These are phyloP conservation scores for Panaeolus papilionaceus DNA, from an alignment of 768 basidiomycete species.

Conservation along the genomic window DNA sequence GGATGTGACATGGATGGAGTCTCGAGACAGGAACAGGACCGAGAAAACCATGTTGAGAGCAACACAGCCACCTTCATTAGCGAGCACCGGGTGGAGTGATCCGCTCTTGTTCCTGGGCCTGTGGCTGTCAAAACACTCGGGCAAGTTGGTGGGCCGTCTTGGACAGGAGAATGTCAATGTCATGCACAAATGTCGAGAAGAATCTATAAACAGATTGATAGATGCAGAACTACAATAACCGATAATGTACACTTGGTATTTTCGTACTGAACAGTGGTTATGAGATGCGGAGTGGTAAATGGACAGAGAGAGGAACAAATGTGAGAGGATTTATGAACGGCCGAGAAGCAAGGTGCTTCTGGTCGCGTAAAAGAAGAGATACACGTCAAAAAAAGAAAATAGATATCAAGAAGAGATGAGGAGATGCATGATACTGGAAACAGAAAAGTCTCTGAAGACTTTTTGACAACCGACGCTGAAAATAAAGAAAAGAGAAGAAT, in stretches of 20 bases:
- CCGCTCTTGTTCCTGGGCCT: background rate
- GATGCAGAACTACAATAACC: constrained; percentile 12
- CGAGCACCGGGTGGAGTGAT: background rate
- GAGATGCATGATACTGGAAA: background rate
- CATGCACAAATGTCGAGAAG: background rate
- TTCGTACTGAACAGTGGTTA: constrained; percentile 12
- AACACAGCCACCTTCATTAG: background rate
- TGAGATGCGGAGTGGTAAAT: background rate
- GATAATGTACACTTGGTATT: constrained; percentile 12
- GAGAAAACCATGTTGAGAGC: background rate
- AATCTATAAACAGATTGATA: background rate
- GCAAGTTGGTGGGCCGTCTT: no score
- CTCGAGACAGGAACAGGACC: no score
- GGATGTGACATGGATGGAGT: no score
- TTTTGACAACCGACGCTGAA: background rate
- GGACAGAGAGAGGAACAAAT: background rate
- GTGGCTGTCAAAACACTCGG: background rate
- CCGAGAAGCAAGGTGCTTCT: constrained; percentile 4
- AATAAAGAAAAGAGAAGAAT: background rate
- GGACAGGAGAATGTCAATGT: no score
- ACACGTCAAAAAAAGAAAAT: constrained; percentile 8
- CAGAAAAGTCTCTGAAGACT: background rate
- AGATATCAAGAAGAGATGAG: background rate
- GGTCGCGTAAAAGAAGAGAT: background rate
- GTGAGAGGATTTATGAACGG: background rate